A percentile compares a stretch with the other conserved stretches of the same genome.
phyloP scores from a whole-genome alignment of 257 asterid species.

The Fraxinus cuspidata region DNA sequence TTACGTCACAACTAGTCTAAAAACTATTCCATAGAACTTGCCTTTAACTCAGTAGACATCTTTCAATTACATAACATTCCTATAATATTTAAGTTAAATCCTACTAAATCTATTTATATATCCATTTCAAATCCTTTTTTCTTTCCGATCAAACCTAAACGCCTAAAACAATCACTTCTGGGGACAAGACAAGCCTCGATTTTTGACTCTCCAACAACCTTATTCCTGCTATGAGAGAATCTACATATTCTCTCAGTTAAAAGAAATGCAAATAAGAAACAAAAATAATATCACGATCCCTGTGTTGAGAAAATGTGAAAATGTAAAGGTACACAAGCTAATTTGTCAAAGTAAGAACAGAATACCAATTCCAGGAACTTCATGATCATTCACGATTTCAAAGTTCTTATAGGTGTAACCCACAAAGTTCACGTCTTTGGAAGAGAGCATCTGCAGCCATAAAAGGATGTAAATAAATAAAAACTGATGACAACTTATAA shows the following conservation, averaged over 20 bases:
- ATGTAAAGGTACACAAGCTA: slow-evolving; percentile 2
- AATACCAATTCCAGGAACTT: slow-evolving; percentile 81
- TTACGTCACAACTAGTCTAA: neutral
- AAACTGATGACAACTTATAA: slow-evolving; percentile 1
- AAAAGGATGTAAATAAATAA: slow-evolving; percentile 17
- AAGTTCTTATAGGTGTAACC: slow-evolving; percentile 97
- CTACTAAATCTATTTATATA: neutral
- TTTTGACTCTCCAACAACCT: neutral
- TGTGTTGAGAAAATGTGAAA: neutral
- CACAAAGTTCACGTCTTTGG: slow-evolving; percentile 96
- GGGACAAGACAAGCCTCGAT: neutral
- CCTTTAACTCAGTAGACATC: neutral
- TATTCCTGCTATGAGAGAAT: neutral
- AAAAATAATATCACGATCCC: neutral
- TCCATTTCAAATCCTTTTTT: neutral
- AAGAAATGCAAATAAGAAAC: neutral
- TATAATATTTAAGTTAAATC: neutral
- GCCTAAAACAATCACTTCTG: neutral
- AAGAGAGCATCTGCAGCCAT: slow-evolving; percentile 82
- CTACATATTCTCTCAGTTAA: neutral
- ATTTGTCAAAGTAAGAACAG: slow-evolving; percentile 19
- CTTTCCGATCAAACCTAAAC: neutral
- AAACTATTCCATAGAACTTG: no score
- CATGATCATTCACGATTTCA: slow-evolving; percentile 89
- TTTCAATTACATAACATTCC: neutral